Conservation (phyloP, 495 filamentous ascomycete genomes). For the Daldinia concentrica region DNA sequence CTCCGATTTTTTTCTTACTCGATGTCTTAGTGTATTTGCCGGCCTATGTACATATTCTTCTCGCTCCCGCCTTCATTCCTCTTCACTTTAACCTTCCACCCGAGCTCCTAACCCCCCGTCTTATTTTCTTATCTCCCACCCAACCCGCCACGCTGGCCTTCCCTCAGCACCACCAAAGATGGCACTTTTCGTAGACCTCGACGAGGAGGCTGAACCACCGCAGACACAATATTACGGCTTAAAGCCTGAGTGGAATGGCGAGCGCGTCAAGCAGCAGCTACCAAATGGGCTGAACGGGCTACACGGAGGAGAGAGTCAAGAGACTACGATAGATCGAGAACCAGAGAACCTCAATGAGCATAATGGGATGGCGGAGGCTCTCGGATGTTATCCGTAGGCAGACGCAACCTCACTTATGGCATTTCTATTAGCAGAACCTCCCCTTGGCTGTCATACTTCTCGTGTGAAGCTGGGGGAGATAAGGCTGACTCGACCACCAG, state of each 20-base stretch:
- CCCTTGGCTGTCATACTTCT: slow-evolving; percentile 24
- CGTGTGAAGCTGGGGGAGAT: slow-evolving; percentile 28
- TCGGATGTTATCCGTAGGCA: slow-evolving; percentile 90
- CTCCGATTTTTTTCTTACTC: slow-evolving; percentile 18
- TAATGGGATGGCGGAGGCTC: slow-evolving; percentile 76
- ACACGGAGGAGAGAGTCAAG: slow-evolving; percentile 31
- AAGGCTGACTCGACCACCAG: slow-evolving; percentile 57
- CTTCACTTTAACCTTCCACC: neutral
- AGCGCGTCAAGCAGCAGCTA: slow-evolving; percentile 36
- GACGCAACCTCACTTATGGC: slow-evolving; percentile 43
- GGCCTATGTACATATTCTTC: too few relatives aligned
- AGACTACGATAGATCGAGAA: slow-evolving; percentile 40
- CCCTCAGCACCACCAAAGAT: slow-evolving; percentile 50
- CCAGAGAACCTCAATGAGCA: slow-evolving; percentile 68
- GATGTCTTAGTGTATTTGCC: too few relatives aligned
- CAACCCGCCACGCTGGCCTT: slow-evolving; percentile 8
- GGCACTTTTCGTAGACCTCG: slow-evolving; percentile 73
- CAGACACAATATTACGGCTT: slow-evolving; percentile 47
- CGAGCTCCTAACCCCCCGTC: neutral
- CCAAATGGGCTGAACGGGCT: slow-evolving; percentile 25
- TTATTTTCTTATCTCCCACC: neutral
- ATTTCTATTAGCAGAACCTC: slow-evolving; percentile 42
- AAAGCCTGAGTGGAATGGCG: slow-evolving; percentile 43
- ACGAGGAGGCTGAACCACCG: slow-evolving; percentile 63
- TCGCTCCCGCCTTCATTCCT: too few relatives aligned